Conservation (phyloP, 768 basidiomycete species). For the Fibroporia radiculosa region DNA sequence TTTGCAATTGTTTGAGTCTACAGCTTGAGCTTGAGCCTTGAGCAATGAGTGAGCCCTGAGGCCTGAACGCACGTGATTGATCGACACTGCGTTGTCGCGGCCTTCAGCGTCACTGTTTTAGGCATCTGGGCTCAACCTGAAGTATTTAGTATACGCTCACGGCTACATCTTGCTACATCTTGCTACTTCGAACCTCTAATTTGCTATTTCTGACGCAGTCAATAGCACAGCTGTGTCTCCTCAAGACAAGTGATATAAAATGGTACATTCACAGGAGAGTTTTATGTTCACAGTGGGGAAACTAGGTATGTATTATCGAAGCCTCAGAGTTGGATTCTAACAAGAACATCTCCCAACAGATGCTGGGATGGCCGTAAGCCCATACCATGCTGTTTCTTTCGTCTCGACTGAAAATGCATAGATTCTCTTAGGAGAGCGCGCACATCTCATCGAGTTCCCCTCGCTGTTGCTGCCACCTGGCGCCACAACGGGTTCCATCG, state of each 20-base stretch:
- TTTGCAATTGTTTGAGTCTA: no score
- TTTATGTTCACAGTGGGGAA: constrained; percentile 94
- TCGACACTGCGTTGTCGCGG: not conserved
- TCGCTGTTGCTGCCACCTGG: constrained; percentile 92
- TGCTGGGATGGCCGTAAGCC: constrained; percentile 85
- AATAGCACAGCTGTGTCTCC: no score
- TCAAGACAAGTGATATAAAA: constrained; percentile 9
- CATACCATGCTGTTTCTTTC: not conserved
- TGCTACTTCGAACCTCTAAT: no score
- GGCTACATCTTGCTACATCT: no score
- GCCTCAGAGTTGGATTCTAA: not conserved
- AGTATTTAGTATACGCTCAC: no score
- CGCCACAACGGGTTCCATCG: constrained; percentile 88
- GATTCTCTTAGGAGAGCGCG: constrained; percentile 90
- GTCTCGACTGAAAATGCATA: constrained; percentile 22
- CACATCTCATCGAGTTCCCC: constrained; percentile 97
- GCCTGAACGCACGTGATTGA: not conserved
- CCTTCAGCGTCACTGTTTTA: no score
- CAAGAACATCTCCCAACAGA: constrained; percentile 36
- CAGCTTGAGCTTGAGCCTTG: no score
- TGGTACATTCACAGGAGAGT: constrained; percentile 45
- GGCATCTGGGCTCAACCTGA: no score
- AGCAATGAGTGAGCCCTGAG: no score
- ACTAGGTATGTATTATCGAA: constrained; percentile 57
- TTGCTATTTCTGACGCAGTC: no score